phyloP scores from a whole-genome alignment of 768 basidiomycete species.

The Leccinum ochraceum region DNA sequence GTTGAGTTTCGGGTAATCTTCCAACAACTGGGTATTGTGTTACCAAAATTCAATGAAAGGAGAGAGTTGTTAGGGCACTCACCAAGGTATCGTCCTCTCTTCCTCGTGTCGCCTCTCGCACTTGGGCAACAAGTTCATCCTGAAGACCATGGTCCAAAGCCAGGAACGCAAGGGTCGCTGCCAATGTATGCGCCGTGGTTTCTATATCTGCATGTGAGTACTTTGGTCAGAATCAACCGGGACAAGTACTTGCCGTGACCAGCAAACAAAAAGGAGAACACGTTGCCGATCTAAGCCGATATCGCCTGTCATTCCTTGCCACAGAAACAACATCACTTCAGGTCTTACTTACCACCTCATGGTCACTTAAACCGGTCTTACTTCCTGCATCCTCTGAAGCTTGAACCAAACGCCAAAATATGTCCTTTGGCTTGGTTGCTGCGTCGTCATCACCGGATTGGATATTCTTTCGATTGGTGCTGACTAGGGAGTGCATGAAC shows the following conservation, averaged over 20 bases:
- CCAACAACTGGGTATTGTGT: constrained; percentile 12
- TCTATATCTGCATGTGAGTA: constrained; percentile 22
- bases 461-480: constrained; percentile 10
- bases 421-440: constrained; percentile 13
- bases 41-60: neutral
- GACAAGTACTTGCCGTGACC: constrained; percentile 47
- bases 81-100: constrained; percentile 21
- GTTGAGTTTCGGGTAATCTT: constrained; percentile 31
- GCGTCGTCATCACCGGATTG: constrained; percentile 7
- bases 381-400: constrained; percentile 25
- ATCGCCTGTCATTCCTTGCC: neutral
- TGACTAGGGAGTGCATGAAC: constrained; percentile 22
- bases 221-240: neutral
- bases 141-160: constrained; percentile 33
- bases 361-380: constrained; percentile 15
- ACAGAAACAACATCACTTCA: neutral
- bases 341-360: constrained; percentile 18
- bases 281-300: constrained; percentile 48
- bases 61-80: neutral
- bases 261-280: constrained; percentile 54
- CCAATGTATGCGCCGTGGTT: constrained; percentile 35
- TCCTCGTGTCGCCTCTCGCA: constrained; percentile 26
- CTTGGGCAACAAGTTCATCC: constrained; percentile 34
- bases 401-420: constrained; percentile 22
- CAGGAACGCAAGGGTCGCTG: constrained; percentile 35